Evolutionary conservation across 2,329 filamentous ascomycete genomes (phyloP), one percentile per base, ranked within the genome.

Genomic region (Diaporthe sp.): DNA sequence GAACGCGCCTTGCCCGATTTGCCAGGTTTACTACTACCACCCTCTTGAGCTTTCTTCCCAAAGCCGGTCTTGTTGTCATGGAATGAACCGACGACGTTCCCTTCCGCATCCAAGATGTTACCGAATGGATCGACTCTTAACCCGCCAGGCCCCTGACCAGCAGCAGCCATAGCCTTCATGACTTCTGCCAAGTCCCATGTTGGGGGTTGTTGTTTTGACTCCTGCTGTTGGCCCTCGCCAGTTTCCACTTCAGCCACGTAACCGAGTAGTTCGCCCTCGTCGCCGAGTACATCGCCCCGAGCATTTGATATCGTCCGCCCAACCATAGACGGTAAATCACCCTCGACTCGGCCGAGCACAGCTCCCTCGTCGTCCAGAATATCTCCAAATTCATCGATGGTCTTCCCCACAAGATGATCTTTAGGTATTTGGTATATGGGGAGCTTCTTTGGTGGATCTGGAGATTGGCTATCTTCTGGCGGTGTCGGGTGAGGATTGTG

Each of bases 291-390:
- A 76, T 89, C 84, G 22, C 88, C 88, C 27, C 83, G 82, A 4
- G 82, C 79, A 12, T 82, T 82, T 12, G 84, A 81, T 1, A 90
- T 86, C 56, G 83, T 83, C 53, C 85, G 82, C 42, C 88, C 88
- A 8, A 90, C 83, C 85, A 90, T 89, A 61, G 87, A 85, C 5
- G 88, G 88, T 32, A 90, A 81, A 78, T 90, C 88, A 9, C 88
- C 88, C 8, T 86, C 86, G 8, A 86, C 88, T 55, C 87, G 85
- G 44, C 88, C 88, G 3, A 90, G 83, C 4, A 89, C 86, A 47
- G 84, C 85, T 10, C 87, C 88, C 25, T 87, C 82, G 74, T 83
- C 85, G 74, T 87, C 86, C 22, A 90, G 79, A 42, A 90, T 83
- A 79, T 89, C 89, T 71, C 88, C 88, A 63, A 88, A 88, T 78